Evolutionary conservation across 2,329 filamentous ascomycete species (phyloP), one percentile per base, ranked within the genome.

Genomic region (Colletotrichum somersetense): DNA sequence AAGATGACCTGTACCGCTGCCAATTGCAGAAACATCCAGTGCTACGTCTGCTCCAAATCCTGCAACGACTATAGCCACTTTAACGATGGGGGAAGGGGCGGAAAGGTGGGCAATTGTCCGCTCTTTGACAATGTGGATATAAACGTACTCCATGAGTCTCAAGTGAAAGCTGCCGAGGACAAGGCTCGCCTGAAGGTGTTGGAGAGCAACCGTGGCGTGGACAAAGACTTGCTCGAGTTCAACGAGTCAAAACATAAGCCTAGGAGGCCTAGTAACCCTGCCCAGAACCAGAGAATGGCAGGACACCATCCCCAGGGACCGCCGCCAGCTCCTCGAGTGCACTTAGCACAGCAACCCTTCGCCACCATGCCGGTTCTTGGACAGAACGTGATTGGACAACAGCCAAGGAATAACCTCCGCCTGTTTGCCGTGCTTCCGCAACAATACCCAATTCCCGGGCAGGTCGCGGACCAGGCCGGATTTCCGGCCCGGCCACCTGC

Each of bases 1-100:
- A 95, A 95, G 81, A 93, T 97, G 88, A 86, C 80, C 0, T 97
- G 94, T 79, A 84, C 88, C 0, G 86, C 87, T n/a, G 62, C 77
- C 52, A 81, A 82, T 1, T 91, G 89, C 71, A 6, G 67, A 2
- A 87, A 89, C 56, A 77, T 87, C 0, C 88, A 90, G 74, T 92
- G 91, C 77, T 94, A 95, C 76, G 85, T 94, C 53, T 97, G 94
- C 81, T 91, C 90, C 30, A 85, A 91, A 76, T 88, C 89, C 1
- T 88, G 86, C 68, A 81, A 87, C 67, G 81, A 87, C 67, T 96
- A 97, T 77, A 75, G 83, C 0, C 94, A 97, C 80, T 97, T 97
- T 77, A 84, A 91, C 71, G 87, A 91, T 65, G 16, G 68, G 0
- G 69, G 33, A 1, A 78, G 84, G 58, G 87, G 86, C 16, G 86